Evolutionary conservation across 108 stramenopile species (phyloP).

Genomic region (Nannochloropsis gaditana): DNA sequence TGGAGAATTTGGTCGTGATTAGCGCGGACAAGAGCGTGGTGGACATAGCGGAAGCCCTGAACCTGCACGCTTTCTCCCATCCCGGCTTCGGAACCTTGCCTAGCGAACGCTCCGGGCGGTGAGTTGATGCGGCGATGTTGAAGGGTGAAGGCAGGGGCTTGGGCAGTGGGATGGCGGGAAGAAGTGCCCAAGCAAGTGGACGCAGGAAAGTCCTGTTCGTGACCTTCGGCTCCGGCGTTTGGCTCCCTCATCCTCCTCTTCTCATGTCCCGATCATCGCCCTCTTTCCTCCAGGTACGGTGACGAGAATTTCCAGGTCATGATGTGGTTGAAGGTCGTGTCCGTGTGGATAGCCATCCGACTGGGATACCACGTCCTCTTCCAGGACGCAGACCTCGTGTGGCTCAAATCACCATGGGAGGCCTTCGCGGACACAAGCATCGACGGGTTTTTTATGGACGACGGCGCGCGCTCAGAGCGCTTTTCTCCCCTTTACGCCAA

Average conservation of each 20-base stretch:
- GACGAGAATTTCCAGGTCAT: constrained; percentile 64
- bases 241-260: no score
- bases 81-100: background rate
- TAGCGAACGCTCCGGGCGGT: background rate
- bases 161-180: background rate
- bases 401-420: constrained; percentile 61
- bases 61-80: background rate
- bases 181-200: background rate
- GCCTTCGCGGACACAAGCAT: constrained; percentile 60
- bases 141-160: no score
- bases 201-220: no score
- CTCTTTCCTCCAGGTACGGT: constrained; percentile 55
- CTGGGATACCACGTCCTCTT: constrained; percentile 41
- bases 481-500: constrained; percentile 64
- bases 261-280: background rate
- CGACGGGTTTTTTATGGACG: constrained; percentile 80
- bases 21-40: background rate
- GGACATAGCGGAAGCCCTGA: background rate
- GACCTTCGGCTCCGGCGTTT: no score
- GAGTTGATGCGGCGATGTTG: background rate
- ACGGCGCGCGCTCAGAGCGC: constrained; percentile 61
- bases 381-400: constrained; percentile 47
- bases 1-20: background rate
- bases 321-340: constrained; percentile 71
- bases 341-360: constrained; percentile 60